Percentiles rank a stretch among this genome's conserved stretches.
phyloP scores from a whole-genome alignment of 225 moss, liverwort and hornwort genomes.

The Polytrichum commune region DNA sequence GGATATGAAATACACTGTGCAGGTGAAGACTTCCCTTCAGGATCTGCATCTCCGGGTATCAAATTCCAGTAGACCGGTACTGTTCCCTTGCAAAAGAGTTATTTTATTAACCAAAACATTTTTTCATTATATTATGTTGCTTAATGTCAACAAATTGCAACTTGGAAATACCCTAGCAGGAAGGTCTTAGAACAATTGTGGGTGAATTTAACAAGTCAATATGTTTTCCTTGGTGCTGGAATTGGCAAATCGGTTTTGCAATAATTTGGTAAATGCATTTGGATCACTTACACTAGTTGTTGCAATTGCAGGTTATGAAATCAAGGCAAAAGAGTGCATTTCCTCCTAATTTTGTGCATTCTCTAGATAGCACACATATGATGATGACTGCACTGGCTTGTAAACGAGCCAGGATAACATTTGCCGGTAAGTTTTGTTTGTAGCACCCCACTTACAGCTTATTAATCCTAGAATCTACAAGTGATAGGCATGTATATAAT shows the following conservation, averaged over 20 bases:
- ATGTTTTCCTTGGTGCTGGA: no score
- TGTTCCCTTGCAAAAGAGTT: neutral
- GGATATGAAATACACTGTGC: neutral
- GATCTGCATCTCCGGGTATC: slow-evolving; percentile 34
- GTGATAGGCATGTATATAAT: no score
- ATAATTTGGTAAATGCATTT: no score
- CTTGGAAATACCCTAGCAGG: no score
- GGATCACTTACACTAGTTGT: slow-evolving; percentile 20
- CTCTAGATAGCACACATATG: slow-evolving; percentile 64
- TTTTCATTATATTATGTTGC: no score
- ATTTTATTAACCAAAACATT: no score
- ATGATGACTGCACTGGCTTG: slow-evolving; percentile 69
- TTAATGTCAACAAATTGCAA: no score
- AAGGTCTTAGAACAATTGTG: no score
- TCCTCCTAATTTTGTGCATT: slow-evolving; percentile 69
- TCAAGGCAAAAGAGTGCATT: slow-evolving; percentile 54
- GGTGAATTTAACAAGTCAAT: no score
- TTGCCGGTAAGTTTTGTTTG: slow-evolving; percentile 36
- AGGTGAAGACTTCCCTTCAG: slow-evolving; percentile 60
- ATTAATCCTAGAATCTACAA: no score
- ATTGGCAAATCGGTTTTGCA: no score
- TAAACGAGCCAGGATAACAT: slow-evolving; percentile 27
- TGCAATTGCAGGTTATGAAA: slow-evolving; percentile 44
- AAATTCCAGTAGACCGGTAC: slow-evolving; percentile 37
- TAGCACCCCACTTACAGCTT: neutral